Evolutionary conservation across 129 eudicot species (phyloP), one percentile per base, ranked within the genome.

Genomic region (Smallanthus sonchifolius): DNA sequence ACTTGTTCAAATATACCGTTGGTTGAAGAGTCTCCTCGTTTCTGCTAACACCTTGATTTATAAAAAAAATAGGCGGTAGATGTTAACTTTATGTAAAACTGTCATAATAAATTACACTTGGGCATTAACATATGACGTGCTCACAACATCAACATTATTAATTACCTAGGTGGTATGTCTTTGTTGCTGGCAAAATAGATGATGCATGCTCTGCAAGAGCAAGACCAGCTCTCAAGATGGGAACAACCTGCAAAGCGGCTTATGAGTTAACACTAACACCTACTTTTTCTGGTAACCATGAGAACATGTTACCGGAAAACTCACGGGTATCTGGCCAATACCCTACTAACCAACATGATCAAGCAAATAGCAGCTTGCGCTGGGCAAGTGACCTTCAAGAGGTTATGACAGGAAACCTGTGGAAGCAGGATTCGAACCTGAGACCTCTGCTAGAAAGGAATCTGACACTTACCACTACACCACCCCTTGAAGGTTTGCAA

Each of bases 181-280:
- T 91, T 67, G 96, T 88, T 65, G 99, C 96, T 19, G 99, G 99
- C 83, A 95, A 86, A 80, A 95, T 43, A 42, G 92, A 79, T 30
- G 96, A 65, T 56, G 96, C 99, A 88, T 88, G 87, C 78, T 95
- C 99, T 19, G 99, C 97, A 56, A 95, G 97, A 75, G 92, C 99
- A 85, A 95, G 97, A 69, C 99, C 99, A 75, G 99, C 99, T 81
- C 99, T 91, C 71, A 95, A 74, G 40, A 95, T 88, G n/a, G 99
- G 99, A 82, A 95, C 79, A 75, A 95, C 83, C 97, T 95, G 92
- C 67, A 78, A 77, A 36, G 34, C 37, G 61, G 47, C 54, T 28
- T 65, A 47, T 47, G 45, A 63, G 47, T 38, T 14, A 35, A 40
- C 17, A 6, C 43, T 42, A 47, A 43, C 19, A 24, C 30, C 30